These are phyloP conservation scores for Naegleria lovaniensis DNA, from an alignment of 208 protist genomes.

Conservation along the genomic window DNA sequence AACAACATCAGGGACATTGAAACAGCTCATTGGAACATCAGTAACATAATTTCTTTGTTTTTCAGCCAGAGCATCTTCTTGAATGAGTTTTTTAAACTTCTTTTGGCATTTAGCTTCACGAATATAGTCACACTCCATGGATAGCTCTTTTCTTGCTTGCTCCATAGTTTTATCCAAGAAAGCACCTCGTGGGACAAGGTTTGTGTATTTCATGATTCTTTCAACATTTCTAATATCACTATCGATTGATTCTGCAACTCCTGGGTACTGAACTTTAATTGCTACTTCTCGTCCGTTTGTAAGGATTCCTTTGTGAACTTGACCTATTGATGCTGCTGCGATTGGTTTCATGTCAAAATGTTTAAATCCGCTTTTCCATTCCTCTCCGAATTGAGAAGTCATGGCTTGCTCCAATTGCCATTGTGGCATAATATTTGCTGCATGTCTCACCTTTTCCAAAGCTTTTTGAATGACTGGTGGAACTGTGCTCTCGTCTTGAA, in stretches of 20 bases:
- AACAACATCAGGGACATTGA: conserved; percentile 45
- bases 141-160: conserved; percentile 45
- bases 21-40: conserved; percentile 26
- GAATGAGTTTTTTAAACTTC: conserved; percentile 40
- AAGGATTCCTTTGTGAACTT: conserved; percentile 73
- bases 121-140: conserved; percentile 50
- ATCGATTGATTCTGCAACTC: conserved; percentile 56
- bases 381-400: conserved; percentile 43
- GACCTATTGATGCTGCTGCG: conserved; percentile 89
- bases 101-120: conserved; percentile 40
- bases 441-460: conserved; percentile 69
- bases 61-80: conserved; percentile 24
- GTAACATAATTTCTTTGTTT: background rate
- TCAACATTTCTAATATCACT: conserved; percentile 85
- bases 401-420: conserved; percentile 59
- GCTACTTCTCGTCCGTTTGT: conserved; percentile 50
- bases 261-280: conserved; percentile 67
- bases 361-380: conserved; percentile 56
- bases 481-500: conserved; percentile 71
- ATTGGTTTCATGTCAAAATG: conserved; percentile 77
- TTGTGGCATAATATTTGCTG: conserved; percentile 69
- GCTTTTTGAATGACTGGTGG: conserved; percentile 60
- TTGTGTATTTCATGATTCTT: conserved; percentile 53
- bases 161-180: conserved; percentile 63
- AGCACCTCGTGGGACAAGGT: conserved; percentile 74